Evolutionary conservation across 2,329 filamentous ascomycete genomes (phyloP).

Genomic region (Xylariaceae sp.): DNA sequence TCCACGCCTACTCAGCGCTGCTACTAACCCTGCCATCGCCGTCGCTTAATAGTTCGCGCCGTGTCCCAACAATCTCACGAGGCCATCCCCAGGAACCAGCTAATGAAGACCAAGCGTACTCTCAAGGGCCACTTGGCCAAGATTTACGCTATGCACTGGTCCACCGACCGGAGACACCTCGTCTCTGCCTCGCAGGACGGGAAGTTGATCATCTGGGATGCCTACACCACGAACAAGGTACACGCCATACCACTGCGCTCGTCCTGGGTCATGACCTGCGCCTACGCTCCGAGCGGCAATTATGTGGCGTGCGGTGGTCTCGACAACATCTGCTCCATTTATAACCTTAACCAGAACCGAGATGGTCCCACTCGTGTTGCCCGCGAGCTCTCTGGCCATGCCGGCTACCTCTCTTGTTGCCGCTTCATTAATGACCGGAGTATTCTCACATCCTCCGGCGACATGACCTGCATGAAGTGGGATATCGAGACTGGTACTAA

Average conservation of each 20-base stretch:
- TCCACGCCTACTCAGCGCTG: conserved; percentile 5
- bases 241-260: conserved; percentile 97
- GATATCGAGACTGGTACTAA: conserved; percentile 98
- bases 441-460: conserved; percentile 96
- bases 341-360: conserved; percentile 92
- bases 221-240: conserved; percentile 99
- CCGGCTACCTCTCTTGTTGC: conserved; percentile 96
- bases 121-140: conserved; percentile 98
- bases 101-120: conserved; percentile 97
- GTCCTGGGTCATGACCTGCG: conserved; percentile 99
- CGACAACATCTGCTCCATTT: conserved; percentile 99
- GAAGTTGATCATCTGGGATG: conserved; percentile 99
- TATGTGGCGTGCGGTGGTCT: conserved; percentile 98
- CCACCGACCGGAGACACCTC: conserved; percentile 93
- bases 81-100: conserved; percentile 82
- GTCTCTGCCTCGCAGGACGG: conserved; percentile 98
- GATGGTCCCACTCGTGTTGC: conserved; percentile 98
- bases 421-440: conserved; percentile 98
- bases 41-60: conserved; percentile 72
- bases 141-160: conserved; percentile 99
- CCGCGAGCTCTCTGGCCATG: conserved; percentile 93
- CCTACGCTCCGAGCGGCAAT: conserved; percentile 97
- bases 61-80: conserved; percentile 93
- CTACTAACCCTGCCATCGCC: conserved; percentile 18
- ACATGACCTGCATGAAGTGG: conserved; percentile 99